Base-by-base conservation (phyloP, 2,329 filamentous ascomycete genomes). In the Triangularia verruculosa region DNA sequence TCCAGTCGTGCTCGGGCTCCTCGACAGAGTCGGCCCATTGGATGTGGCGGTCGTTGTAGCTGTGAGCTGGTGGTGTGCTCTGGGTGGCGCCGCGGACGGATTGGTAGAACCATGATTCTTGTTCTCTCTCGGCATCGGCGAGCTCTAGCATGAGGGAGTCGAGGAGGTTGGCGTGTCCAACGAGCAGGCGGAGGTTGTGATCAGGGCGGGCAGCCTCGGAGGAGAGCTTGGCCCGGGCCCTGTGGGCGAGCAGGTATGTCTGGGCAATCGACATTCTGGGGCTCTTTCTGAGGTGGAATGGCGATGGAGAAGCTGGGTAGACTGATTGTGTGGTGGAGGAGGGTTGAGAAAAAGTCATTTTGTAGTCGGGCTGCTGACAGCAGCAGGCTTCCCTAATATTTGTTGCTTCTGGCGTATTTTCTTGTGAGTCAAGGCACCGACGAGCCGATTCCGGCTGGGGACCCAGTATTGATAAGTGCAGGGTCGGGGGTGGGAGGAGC, bases 21-120 rank as follows among this genome's bases (percentile, higher is more conserved):
- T 93, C 90, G 65, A 85, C 83, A 62, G 86, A 83, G 76, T 96
- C 91, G 73, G 91, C 91, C 92, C 92, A 97, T 82, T 94, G 90
- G 71, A 96, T 87, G 80, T 91, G 91, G 76, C 85, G 86, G 67
- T 91, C 85, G 70, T 89, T 82, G 78, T 71, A 12, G 51, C 20
- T 52, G 47, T 7, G 47, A 20, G 57, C 13, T 39, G 56, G 17
- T 22, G 56, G 79, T 65, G 74, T 73, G 71, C 72, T 72, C 64
- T 71, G 83, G 75, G 83, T 82, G 70, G 90, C 90, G 73, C 89
- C 90, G 76, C 86, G 89, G 78, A 97, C 91, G 67, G 92, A 95
- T 78, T 93, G 90, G 86, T 97, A 96, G 89, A 97, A 98, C 93
- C 93, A 97, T 70, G 87, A 89, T 80, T 98, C 94, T 80, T 98